Evolutionary conservation across 1,284 basidiomycete species (phyloP), one percentile per base, ranked within the genome.

Genomic region (Cryptococcus floricola): DNA sequence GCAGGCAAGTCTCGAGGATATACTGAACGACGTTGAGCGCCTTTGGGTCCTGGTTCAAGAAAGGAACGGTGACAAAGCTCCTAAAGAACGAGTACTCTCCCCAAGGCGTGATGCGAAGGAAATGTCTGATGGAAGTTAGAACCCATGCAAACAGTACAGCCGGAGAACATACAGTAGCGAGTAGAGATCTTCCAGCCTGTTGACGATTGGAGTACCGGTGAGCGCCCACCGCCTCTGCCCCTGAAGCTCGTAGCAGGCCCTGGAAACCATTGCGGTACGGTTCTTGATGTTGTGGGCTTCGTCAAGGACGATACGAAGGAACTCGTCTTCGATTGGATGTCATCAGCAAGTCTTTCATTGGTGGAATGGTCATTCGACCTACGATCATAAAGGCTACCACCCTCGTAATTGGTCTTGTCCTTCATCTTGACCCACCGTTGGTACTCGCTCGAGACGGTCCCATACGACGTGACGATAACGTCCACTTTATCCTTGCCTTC

Each of bases 231-330:
- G 82, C 39, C 90, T 81, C 57, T 86, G 81, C 3, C 89, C 88
- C 48, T 82, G 82, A 7, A 98, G 81, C 8, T 88, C 88, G 70
- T 88, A 97, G 48, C 89, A 89, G 2, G 95, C 92, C 65, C 89
- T 91, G 0, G 95, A 91, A 10, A 89, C 89, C 70, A 91, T 88
- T 58, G 93, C 96, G 2, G 83, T 83, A 13, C 93, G 83, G 39
- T 90, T 93, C 76, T 97, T 97, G 80, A 94, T 96, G 62, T 90
- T 86, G 75, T 98, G 95, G 2, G 95, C 95, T 75, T 97, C 92
- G 68, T 96, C 92, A 3, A 73, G 65, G 1, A 73, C 69, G 41
- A 73, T 70, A 19, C 72, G 63, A n/a, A 74, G 50, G 50, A 75
- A 75, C 46, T 74, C 71, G 53, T 73, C 73, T 46, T 42, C 19